These are phyloP conservation scores for Phlegmacium glaucopus DNA, from an alignment of 768 basidiomycete species.

Conservation along the genomic window DNA sequence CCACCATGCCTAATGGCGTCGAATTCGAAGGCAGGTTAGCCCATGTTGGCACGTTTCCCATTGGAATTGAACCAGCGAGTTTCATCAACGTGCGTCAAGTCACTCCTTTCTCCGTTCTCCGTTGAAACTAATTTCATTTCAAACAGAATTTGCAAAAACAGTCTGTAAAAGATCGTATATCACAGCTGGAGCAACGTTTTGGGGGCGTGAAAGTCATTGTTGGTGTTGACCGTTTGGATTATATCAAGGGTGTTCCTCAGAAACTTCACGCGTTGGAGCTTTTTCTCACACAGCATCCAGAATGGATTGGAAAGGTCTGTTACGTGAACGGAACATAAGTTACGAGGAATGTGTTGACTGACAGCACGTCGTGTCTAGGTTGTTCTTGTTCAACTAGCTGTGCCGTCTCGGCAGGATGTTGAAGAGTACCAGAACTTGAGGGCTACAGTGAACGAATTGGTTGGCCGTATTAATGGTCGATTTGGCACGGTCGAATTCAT, in stretches of 20 bases:
- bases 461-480: constrained; percentile 96
- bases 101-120: not conserved
- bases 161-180: constrained; percentile 76
- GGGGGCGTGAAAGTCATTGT: constrained; percentile 96
- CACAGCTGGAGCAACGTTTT: constrained; percentile 85
- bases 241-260: constrained; percentile 99
- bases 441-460: constrained; percentile 94
- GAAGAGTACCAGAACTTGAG: constrained; percentile 99
- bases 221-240: constrained; percentile 96
- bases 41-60: constrained; percentile 98
- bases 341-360: constrained; percentile 1
- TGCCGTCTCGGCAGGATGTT: constrained; percentile 96
- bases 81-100: constrained; percentile 68
- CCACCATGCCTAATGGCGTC: constrained; percentile 98
- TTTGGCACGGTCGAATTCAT: constrained; percentile 99
- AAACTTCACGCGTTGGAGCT: constrained; percentile 96
- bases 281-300: constrained; percentile 95
- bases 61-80: constrained; percentile 93
- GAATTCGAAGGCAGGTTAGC: constrained; percentile 94
- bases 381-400: constrained; percentile 94
- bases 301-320: constrained; percentile 94
- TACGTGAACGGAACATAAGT: not conserved
- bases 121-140: constrained; percentile 5
- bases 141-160: constrained; percentile 73
- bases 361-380: constrained; percentile 45